Base-by-base conservation (phyloP, 1,284 basidiomycete species). In the Leccinum pachyderme region DNA sequence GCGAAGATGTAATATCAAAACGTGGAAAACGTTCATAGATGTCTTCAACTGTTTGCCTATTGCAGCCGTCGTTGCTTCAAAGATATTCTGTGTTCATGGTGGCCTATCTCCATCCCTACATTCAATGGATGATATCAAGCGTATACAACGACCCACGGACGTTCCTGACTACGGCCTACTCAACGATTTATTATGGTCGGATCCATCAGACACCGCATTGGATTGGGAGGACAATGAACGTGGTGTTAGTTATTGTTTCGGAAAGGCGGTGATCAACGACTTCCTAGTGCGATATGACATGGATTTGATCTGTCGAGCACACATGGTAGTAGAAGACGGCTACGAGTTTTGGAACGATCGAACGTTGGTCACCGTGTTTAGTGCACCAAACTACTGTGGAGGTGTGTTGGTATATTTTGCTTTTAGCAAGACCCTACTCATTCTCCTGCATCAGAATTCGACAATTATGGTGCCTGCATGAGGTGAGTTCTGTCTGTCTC, bases 201-300 rank as follows among this genome's bases (percentile, higher is more conserved):
- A 99, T 77, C 97, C 97, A 24, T 95, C 91, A 43, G 97, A 99
- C 73, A 98, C 95, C 15, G 96, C 97, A 12, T 73, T 93, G 41
- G 97, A 99, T 69, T 99, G 97, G 97, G 97, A 99, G 76, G 97
- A 99, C 74, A 99, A 99, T 72, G 97, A 99, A 73, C 82, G 97
- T 57, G 97, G 97, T n/a, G 97, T 99, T 54, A 97, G 94, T 70
- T 99, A 97, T 78, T 99, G 97, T 75, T 99, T 98, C 68, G 97
- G 97, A 48, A 98, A 98, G 76, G 88, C 87, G 13, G 92, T 99
- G 65, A 98, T 99, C 70, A 96, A 97, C 69, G 91, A 96, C 60
- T 98, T 98, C 79, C 77, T 98, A 56, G 86, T 87, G 61, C 87
- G 91, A 62, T 88, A 91, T 68, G 97, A 99, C 74, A 99, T 99